phyloP scores from a whole-genome alignment of 192 early-diverging fungal species.

The Spinellus fusiger region DNA sequence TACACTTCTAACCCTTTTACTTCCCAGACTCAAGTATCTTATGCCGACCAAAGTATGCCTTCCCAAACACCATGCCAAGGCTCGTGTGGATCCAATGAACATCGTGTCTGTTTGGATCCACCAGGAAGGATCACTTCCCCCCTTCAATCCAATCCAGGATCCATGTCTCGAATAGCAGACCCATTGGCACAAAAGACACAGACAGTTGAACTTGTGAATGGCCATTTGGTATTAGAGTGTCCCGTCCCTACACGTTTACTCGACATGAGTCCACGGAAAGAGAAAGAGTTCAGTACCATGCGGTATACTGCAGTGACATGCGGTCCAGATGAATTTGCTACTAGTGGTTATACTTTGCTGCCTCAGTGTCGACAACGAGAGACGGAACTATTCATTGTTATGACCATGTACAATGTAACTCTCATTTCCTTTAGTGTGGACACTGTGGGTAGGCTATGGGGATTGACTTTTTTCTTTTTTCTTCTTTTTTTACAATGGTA shows the following conservation, averaged over 20 bases:
- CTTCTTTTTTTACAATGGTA: conserved; percentile 43
- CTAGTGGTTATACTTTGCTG: conserved; percentile 74
- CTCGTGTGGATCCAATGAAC: too few species aligned
- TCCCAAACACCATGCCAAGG: too few species aligned
- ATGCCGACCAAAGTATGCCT: too few species aligned
- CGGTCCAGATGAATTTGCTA: conserved; percentile 79
- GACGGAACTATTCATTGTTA: conserved; percentile 77
- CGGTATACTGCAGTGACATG: conserved; percentile 91
- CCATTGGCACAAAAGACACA: conserved; percentile 19
- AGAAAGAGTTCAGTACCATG: conserved; percentile 86
- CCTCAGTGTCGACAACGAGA: conserved; percentile 45
- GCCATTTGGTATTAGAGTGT: conserved; percentile 70
- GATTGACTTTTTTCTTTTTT: conserved; percentile 29
- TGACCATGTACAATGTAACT: conserved; percentile 77
- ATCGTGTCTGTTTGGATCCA: too few species aligned
- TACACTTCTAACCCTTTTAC: too few species aligned
- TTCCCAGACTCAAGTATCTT: too few species aligned
- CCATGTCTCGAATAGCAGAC: neutral
- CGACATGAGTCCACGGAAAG: conserved; percentile 42
- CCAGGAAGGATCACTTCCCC: too few species aligned
- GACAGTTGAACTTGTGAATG: conserved; percentile 58
- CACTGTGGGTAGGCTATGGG: conserved; percentile 43
- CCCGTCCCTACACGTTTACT: conserved; percentile 63
- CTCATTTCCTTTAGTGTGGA: neutral
- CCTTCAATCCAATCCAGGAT: neutral